Base-by-base conservation (phyloP, 352 stramenopile genomes). In the Peronospora destructor region DNA sequence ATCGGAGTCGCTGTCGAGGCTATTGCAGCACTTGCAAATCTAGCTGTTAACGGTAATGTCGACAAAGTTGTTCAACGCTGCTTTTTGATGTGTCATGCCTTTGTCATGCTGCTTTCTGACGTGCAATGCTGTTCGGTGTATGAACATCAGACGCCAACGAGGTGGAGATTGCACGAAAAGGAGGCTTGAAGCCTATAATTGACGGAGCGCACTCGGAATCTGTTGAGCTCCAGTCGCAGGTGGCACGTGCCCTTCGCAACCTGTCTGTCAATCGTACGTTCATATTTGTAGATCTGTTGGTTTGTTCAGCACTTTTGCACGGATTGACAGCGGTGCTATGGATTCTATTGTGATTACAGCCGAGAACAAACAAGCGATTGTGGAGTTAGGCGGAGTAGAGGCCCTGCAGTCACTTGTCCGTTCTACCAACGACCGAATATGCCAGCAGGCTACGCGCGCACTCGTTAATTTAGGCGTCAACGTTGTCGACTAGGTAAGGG, bases 21-120 rank as follows among this genome's bases (percentile, higher is more conserved):
- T 28, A 89, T 97, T 37, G 91, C 91, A n/a, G 91, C 91, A 16
- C 68, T 98, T 16, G 91, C 91, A 44, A 98, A 98, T 60, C 61
- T 98, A 29, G 92, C 92, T 10, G 92, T 98, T 13, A 96, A 98
- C 49, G 90, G 84, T 96, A 60, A 39, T 9, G 4, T 26, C 0
- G 23, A 26, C 23, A 4, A 26, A 26, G n/a, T n/a, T n/a, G n/a
- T 4, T 6, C 19, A 2, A 35, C 2, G 25, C 23, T 10, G 4
- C 8, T 2, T 26, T 17, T 6, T 25, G 21, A 2, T 4, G n/a
- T 32, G 0, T 16, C 8, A 12, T 32, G 28, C 10, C 4, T 0
- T 32, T 41, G 45, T 5, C 16, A 17, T 17, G 38, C 7, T 26
- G 11, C 7, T 42, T 47, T 33, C 17, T 54, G 10, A 49, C 38